Percentiles rank a stretch among this genome's conserved stretches.
Conservation (phyloP, 2,329 filamentous ascomycete genomes). For the Aspergillus chevalieri region DNA sequence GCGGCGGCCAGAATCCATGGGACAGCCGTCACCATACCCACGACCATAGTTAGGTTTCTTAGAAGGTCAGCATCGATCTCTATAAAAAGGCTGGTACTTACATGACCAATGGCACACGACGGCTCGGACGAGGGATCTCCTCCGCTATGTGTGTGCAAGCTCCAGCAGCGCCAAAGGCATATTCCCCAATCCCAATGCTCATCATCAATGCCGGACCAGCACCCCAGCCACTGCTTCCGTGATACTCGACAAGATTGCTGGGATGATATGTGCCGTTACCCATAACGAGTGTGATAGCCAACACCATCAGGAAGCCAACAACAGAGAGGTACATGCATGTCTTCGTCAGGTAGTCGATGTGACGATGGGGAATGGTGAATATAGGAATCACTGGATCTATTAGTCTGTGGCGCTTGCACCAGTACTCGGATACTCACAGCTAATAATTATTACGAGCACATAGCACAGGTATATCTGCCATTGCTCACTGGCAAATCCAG, state of each 20-base stretch:
- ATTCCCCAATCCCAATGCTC: conserved; percentile 10
- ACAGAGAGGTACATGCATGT: conserved; percentile 8
- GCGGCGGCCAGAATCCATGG: conserved; percentile 23
- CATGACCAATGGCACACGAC: conserved; percentile 14
- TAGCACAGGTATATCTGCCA: conserved; percentile 16
- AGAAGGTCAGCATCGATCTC: not conserved
- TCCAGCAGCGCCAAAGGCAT: conserved; percentile 10
- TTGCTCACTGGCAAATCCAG: conserved; percentile 6
- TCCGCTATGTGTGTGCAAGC: conserved; percentile 13
- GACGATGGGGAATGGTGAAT: conserved; percentile 6
- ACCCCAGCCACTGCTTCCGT: conserved; percentile 5
- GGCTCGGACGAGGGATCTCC: conserved; percentile 10
- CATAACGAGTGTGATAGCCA: conserved; percentile 10
- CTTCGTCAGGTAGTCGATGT: conserved; percentile 11
- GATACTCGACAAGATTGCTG: not conserved
- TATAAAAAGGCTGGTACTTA: not conserved
- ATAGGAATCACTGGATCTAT: conserved; percentile 12
- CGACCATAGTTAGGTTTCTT: conserved; percentile 23
- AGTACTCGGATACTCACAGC: conserved; percentile 1
- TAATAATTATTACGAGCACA: conserved; percentile 9
- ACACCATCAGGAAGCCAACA: conserved; percentile 5
- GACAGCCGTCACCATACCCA: conserved; percentile 23
- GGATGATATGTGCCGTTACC: conserved; percentile 4
- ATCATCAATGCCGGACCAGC: conserved; percentile 9
- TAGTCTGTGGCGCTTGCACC: not conserved